These are phyloP conservation scores for Wallemia mellicola DNA, from an alignment of 1,284 basidiomycete species.

Conservation along the genomic window DNA sequence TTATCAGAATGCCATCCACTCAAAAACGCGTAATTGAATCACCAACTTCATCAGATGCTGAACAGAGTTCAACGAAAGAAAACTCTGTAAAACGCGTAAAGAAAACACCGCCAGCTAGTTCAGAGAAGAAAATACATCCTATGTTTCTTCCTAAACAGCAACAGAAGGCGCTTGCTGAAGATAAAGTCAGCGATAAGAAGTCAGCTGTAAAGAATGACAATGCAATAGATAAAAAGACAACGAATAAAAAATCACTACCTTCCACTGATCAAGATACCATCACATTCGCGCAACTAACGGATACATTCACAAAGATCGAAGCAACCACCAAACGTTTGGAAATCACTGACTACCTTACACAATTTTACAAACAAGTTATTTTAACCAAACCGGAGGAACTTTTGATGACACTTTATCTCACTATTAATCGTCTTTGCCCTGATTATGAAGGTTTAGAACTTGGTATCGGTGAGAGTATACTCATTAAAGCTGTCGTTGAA, in stretches of 20 bases:
- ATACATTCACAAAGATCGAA: conserved; percentile 69
- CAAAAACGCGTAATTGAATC: background rate
- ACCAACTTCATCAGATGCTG: background rate
- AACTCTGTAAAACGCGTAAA: background rate
- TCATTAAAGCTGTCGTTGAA: conserved; percentile 85
- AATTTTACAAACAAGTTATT: conserved; percentile 68
- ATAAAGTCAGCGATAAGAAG: conserved; percentile 9
- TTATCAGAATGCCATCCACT: background rate
- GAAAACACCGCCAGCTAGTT: background rate
- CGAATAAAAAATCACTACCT: conserved; percentile 12
- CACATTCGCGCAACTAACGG: conserved; percentile 27
- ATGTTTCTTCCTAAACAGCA: conserved; percentile 11
- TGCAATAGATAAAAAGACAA: conserved; percentile 14
- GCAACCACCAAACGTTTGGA: conserved; percentile 84
- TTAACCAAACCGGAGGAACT: conserved; percentile 45
- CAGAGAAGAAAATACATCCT: conserved; percentile 3
- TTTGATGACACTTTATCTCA: conserved; percentile 72
- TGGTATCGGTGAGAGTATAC: conserved; percentile 77
- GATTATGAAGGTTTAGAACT: conserved; percentile 90
- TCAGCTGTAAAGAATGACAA: conserved; percentile 19
- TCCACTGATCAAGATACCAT: background rate
- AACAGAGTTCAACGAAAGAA: background rate
- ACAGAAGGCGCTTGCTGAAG: too few relatives aligned
- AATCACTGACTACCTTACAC: conserved; percentile 63
- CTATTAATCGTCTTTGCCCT: conserved; percentile 81